These are phyloP conservation scores for Dysphania ambrosioides DNA, from an alignment of 148 eudicot species.

Conservation along the genomic window DNA sequence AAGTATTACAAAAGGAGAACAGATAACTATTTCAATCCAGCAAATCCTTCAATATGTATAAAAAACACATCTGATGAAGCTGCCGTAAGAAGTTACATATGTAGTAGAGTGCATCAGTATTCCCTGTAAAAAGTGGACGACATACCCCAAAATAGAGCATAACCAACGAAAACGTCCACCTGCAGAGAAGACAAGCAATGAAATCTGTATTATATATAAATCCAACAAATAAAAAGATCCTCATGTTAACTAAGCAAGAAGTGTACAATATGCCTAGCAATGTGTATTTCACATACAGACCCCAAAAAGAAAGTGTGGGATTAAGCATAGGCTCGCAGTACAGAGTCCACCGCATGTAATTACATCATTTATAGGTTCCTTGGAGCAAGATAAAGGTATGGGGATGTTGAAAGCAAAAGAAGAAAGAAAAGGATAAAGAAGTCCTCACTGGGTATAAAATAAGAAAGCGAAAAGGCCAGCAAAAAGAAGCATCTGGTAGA, in stretches of 20 bases:
- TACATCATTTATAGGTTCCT: no score
- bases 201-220: neutral
- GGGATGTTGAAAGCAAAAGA: neutral
- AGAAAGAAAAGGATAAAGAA: neutral
- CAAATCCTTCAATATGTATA: neutral
- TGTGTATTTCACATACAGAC: neutral
- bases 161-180: slow-evolving; percentile 88
- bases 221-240: neutral
- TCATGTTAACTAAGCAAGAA: no score
- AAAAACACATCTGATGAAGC: neutral
- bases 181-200: slow-evolving; percentile 39
- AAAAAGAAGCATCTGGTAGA: slow-evolving; percentile 36
- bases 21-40: no score
- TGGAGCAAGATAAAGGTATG: no score
- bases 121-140: neutral
- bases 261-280: neutral
- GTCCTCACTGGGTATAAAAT: slow-evolving; percentile 82
- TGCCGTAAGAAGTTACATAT: no score
- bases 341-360: no score
- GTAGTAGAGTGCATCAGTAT: no score
- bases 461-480: slow-evolving; percentile 56
- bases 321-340: no score
- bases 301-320: no score
- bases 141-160: slow-evolving; percentile 79
- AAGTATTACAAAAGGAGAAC: neutral